A percentile compares a stretch with the other conserved stretches of the same genome.
These are phyloP conservation scores for Protomyces inundatus DNA, from an alignment of 1,139 yeast genomes.

Conservation along the genomic window DNA sequence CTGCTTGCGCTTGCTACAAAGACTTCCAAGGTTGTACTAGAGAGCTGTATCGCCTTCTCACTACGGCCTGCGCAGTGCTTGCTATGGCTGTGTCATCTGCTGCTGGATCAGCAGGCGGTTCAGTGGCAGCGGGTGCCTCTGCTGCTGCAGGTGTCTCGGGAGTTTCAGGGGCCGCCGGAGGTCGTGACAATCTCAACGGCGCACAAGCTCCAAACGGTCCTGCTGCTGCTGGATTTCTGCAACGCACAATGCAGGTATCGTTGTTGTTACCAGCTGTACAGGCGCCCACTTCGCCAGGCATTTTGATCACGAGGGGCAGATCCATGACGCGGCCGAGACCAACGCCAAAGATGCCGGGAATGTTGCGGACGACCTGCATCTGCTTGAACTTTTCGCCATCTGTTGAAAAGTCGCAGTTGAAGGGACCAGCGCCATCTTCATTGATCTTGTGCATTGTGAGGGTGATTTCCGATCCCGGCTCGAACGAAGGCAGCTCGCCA, in stretches of 20 bases:
- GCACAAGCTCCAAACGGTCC: conserved; percentile 21
- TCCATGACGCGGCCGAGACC: conserved; percentile 3
- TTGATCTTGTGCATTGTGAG: conserved; percentile 22
- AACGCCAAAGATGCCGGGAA: conserved; percentile 15
- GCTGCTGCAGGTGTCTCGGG: neutral
- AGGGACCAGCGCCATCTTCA: conserved; percentile 22
- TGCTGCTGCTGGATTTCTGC: conserved; percentile 17
- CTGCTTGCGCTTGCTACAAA: neutral
- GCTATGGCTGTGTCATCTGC: no score
- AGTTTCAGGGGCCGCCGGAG: neutral
- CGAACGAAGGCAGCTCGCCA: conserved; percentile 15
- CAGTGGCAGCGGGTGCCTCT: neutral
- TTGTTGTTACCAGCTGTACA: conserved; percentile 13
- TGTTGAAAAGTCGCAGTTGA: conserved; percentile 11
- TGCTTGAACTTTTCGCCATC: conserved; percentile 11
- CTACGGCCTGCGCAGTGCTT: no score
- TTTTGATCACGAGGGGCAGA: conserved; percentile 5
- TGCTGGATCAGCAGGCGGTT: neutral
- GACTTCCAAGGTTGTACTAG: neutral
- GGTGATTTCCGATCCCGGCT: conserved; percentile 9
- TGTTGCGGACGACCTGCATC: conserved; percentile 15
- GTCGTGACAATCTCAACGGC: neutral
- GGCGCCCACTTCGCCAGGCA: conserved; percentile 7
- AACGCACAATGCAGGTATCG: conserved; percentile 14
- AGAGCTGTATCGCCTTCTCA: no score